A percentile compares a stretch with the other conserved stretches of the same genome.
Evolutionary conservation across 2,329 filamentous ascomycete genomes (phyloP).

Genomic region (Penicillium nordicum): DNA sequence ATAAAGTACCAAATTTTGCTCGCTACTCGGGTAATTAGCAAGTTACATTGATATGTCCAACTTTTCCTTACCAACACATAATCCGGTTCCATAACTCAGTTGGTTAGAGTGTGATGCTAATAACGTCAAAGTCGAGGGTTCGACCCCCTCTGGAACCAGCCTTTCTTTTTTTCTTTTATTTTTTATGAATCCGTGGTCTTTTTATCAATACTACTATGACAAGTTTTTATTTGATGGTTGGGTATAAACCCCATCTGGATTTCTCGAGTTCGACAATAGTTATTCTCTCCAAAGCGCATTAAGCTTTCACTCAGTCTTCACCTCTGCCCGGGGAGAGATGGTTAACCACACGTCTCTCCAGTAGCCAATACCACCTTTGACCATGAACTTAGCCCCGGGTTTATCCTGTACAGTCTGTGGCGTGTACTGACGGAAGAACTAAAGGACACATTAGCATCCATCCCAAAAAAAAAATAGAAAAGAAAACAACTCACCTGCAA

Average conservation of each 20-base stretch:
- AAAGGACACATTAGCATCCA: slow-evolving; percentile 2
- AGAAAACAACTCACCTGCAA: slow-evolving; percentile 26
- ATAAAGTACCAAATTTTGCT: too few relatives aligned
- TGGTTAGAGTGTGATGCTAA: too few relatives aligned
- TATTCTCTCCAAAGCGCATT: neutral
- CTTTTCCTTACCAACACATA: rapidly evolving
- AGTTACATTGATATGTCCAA: too few relatives aligned
- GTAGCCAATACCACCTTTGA: slow-evolving; percentile 35
- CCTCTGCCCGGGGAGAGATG: slow-evolving; percentile 25
- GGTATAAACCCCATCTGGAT: too few relatives aligned
- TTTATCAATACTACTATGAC: too few relatives aligned
- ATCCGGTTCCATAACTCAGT: too few relatives aligned
- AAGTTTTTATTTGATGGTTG: too few relatives aligned
- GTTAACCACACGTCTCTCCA: slow-evolving; percentile 35
- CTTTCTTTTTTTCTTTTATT: too few relatives aligned
- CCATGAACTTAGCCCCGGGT: slow-evolving; percentile 27
- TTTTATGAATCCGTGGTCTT: too few relatives aligned
- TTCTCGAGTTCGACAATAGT: neutral
- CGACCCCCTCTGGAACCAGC: too few relatives aligned
- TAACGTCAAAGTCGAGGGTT: too few relatives aligned
- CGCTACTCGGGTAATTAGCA: too few relatives aligned
- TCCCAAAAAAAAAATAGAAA: neutral
- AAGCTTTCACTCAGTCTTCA: slow-evolving; percentile 8
- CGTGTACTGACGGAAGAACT: slow-evolving; percentile 34
- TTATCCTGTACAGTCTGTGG: slow-evolving; percentile 22